phyloP scores from a whole-genome alignment of 495 filamentous ascomycete genomes.

The Umbilicaria muhlenbergii region DNA sequence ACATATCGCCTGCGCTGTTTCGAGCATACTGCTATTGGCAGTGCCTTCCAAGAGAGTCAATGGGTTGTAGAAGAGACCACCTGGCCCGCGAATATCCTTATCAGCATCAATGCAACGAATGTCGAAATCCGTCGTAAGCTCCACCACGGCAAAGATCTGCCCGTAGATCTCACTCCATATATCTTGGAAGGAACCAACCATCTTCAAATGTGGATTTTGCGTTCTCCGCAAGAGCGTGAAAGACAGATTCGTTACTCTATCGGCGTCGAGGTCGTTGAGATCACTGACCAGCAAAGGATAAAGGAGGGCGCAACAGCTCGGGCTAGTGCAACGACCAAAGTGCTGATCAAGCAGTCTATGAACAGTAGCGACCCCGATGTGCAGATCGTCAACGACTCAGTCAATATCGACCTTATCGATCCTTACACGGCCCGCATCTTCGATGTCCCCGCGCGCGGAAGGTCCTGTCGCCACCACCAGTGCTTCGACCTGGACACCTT shows the following conservation, averaged over 20 bases:
- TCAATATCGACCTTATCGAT: conserved; percentile 63
- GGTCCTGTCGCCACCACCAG: conserved; percentile 49
- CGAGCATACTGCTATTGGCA: conserved; percentile 10
- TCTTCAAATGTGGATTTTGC: conserved; percentile 37
- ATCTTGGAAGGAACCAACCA: conserved; percentile 39
- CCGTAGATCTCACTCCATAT: conserved; percentile 50
- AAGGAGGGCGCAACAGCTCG: conserved; percentile 13
- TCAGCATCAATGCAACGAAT: conserved; percentile 47
- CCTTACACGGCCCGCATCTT: conserved; percentile 60
- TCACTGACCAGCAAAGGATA: conserved; percentile 33
- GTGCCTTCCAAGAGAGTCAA: conserved; percentile 17
- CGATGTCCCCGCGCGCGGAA: conserved; percentile 50
- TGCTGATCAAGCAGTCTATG: conserved; percentile 5
- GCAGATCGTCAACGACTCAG: conserved; percentile 39
- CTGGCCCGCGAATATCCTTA: conserved; percentile 61
- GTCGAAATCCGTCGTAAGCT: conserved; percentile 44
- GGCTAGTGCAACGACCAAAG: too few species aligned
- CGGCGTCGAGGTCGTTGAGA: conserved; percentile 46
- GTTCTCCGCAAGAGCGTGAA: conserved; percentile 17
- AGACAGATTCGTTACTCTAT: conserved; percentile 29
- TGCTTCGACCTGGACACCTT: conserved; percentile 83
- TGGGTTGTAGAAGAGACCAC: conserved; percentile 47
- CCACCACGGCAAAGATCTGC: conserved; percentile 58
- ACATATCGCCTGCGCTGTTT: conserved; percentile 31
- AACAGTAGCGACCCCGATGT: conserved; percentile 48